These are phyloP conservation scores for Clarkia xantiana DNA, from an alignment of 345 rosid genomes.

Conservation along the genomic window DNA sequence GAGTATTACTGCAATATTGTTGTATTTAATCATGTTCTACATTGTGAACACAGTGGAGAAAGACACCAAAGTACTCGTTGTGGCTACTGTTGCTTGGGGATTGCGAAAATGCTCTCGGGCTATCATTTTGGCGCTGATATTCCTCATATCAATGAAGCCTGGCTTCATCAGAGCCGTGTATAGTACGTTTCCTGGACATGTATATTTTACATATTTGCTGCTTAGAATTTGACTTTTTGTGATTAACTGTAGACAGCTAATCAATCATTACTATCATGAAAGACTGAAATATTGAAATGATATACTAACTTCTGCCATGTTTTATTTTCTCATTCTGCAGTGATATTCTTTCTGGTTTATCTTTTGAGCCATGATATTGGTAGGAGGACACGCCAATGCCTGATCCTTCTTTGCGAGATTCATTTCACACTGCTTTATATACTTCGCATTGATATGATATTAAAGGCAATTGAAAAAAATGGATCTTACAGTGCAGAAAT, in stretches of 20 bases:
- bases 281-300: too few species aligned
- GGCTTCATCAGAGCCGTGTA: slow-evolving; percentile 92
- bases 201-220: too few species aligned
- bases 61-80: slow-evolving; percentile 77
- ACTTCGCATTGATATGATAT: slow-evolving; percentile 66
- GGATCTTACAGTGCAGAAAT: slow-evolving; percentile 51
- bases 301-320: too few species aligned
- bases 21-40: not conserved
- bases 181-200: slow-evolving; percentile 26
- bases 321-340: slow-evolving; percentile 28
- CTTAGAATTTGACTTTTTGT: too few species aligned
- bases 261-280: too few species aligned
- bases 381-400: slow-evolving; percentile 58
- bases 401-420: slow-evolving; percentile 91
- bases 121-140: slow-evolving; percentile 65
- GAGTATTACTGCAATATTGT: not conserved
- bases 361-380: slow-evolving; percentile 79
- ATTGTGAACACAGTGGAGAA: slow-evolving; percentile 37
- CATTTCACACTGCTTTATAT: slow-evolving; percentile 85
- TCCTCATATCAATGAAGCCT: slow-evolving; percentile 87
- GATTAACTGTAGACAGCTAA: too few species aligned
- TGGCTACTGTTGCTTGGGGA: slow-evolving; percentile 97
- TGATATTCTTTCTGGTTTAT: slow-evolving; percentile 79
- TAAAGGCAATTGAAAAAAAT: slow-evolving; percentile 40
- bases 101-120: slow-evolving; percentile 82